phyloP scores from a whole-genome alignment of 495 filamentous ascomycete genomes.

The Hypoxylon lenormandii region DNA sequence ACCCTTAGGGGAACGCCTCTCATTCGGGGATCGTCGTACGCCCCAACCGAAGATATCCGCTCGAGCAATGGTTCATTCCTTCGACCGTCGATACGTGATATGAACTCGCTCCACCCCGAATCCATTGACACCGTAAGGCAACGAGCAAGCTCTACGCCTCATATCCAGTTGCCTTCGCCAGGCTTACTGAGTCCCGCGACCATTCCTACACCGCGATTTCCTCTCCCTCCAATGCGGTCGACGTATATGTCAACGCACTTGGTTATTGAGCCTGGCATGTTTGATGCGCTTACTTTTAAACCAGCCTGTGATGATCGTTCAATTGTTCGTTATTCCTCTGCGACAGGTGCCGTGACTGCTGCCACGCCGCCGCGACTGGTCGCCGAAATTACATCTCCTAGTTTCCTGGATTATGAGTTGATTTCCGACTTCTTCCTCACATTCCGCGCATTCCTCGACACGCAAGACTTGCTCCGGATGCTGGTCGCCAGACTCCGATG shows the following conservation, averaged over 20 bases:
- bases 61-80: slow-evolving; percentile 60
- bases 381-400: slow-evolving; percentile 96
- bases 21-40: slow-evolving; percentile 79
- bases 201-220: slow-evolving; percentile 43
- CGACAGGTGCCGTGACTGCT: slow-evolving; percentile 80
- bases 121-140: slow-evolving; percentile 46
- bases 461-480: slow-evolving; percentile 80
- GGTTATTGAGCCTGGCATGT: slow-evolving; percentile 72
- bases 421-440: slow-evolving; percentile 99
- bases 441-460: slow-evolving; percentile 84
- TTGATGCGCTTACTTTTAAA: slow-evolving; percentile 79
- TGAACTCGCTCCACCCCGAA: slow-evolving; percentile 45
- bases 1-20: slow-evolving; percentile 80
- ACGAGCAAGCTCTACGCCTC: slow-evolving; percentile 49
- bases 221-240: slow-evolving; percentile 50
- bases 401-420: slow-evolving; percentile 96
- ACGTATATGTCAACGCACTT: slow-evolving; percentile 61
- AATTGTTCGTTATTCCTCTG: slow-evolving; percentile 83
- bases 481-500: slow-evolving; percentile 86
- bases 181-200: slow-evolving; percentile 41
- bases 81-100: slow-evolving; percentile 46
- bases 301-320: slow-evolving; percentile 77
- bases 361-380: slow-evolving; percentile 92
- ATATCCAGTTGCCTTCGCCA: slow-evolving; percentile 45
- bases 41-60: slow-evolving; percentile 64